Conservation (phyloP, 2,329 filamentous ascomycete genomes). For the Exophiala sp. region DNA sequence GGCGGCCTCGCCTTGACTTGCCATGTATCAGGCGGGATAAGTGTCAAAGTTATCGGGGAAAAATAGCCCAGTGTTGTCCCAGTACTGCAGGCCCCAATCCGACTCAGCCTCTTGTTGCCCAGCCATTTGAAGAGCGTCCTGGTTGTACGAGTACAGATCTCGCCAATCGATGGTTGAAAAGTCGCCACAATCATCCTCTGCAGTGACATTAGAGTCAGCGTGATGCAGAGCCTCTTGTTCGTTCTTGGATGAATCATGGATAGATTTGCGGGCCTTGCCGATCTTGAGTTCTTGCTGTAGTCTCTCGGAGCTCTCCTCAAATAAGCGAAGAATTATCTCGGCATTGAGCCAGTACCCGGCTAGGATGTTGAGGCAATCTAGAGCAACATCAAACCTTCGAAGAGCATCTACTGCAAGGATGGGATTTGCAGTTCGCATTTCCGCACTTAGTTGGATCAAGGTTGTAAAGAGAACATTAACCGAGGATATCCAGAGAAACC, state of each 20-base stretch:
- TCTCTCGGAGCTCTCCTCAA: not conserved
- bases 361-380: not conserved
- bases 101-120: not conserved
- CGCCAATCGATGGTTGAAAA: not conserved
- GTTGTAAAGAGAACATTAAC: constrained; percentile 2
- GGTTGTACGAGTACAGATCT: not conserved
- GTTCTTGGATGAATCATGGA: not conserved
- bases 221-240: not conserved
- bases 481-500: not conserved
- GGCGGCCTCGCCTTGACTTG: not conserved
- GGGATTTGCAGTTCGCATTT: constrained; percentile 1
- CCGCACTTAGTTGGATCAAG: not conserved
- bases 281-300: not conserved
- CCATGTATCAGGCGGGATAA: not conserved
- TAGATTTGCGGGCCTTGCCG: not conserved
- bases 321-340: not conserved
- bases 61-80: not conserved
- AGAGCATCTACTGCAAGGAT: constrained; percentile 1
- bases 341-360: not conserved
- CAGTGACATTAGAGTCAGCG: not conserved
- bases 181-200: not conserved
- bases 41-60: not conserved
- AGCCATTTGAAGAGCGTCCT: not conserved
- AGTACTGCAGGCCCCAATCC: not conserved
- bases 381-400: not conserved